Conservation (phyloP, 1,284 basidiomycete species). For the Cystobasidium sp. region DNA sequence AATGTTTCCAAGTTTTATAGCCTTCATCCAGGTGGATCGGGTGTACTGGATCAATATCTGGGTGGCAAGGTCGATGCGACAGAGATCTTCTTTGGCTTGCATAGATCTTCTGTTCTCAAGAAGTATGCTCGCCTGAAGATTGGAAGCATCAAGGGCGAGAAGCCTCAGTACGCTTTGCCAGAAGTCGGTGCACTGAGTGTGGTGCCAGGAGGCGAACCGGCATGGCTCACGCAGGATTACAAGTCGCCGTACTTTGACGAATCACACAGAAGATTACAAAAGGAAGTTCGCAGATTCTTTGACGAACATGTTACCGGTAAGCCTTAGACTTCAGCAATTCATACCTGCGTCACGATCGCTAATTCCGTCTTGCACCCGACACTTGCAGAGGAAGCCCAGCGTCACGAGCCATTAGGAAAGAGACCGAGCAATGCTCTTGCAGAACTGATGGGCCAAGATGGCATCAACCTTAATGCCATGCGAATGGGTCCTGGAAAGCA, state of each 20-base stretch:
- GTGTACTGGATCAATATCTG: conserved; percentile 63
- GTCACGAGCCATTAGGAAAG: conserved; percentile 55
- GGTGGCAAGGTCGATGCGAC: conserved; percentile 48
- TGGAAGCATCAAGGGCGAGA: conserved; percentile 67
- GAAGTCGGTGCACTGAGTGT: conserved; percentile 55
- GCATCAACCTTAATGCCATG: conserved; percentile 81
- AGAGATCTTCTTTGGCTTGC: conserved; percentile 73
- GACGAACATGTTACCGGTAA: conserved; percentile 49
- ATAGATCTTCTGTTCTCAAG: conserved; percentile 75
- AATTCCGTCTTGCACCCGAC: neutral
- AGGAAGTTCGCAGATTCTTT: conserved; percentile 53
- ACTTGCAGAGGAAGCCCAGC: conserved; percentile 50
- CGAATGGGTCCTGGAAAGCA: conserved; percentile 81
- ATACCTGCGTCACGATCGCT: neutral
- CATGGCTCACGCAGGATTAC: conserved; percentile 79
- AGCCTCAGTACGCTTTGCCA: conserved; percentile 64
- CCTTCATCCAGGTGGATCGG: conserved; percentile 79
- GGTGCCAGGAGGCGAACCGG: conserved; percentile 82
- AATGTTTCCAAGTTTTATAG: conserved; percentile 66
- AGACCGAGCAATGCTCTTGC: conserved; percentile 55
- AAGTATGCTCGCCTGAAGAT: conserved; percentile 73
- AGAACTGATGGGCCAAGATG: conserved; percentile 57
- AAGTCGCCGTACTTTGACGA: conserved; percentile 74
- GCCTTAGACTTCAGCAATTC: neutral
- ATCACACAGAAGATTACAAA: conserved; percentile 58